phyloP scores from a whole-genome alignment of 371 early-diverging fungal genomes.

The Haplosporangium sp. region DNA sequence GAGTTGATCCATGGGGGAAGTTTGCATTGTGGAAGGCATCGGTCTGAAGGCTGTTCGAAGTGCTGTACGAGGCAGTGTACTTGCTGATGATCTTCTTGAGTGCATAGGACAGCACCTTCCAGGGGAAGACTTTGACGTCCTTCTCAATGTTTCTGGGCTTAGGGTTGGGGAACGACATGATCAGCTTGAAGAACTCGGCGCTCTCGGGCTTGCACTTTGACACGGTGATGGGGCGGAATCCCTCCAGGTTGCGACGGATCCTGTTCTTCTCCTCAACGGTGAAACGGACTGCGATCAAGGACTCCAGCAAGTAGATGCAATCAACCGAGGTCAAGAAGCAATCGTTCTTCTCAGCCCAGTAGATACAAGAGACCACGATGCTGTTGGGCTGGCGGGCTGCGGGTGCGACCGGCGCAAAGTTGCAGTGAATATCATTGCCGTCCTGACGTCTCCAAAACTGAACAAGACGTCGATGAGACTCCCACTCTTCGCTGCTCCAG shows the following conservation, averaged over 20 bases:
- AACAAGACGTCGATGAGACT: conserved; percentile 74
- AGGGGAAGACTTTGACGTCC: conserved; percentile 86
- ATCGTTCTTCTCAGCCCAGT: conserved; percentile 80
- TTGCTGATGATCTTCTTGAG: conserved; percentile 83
- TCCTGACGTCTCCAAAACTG: conserved; percentile 78
- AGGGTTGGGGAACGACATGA: conserved; percentile 87
- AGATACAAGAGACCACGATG: conserved; percentile 85
- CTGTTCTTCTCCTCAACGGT: conserved; percentile 89
- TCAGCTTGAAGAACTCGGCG: conserved; percentile 81
- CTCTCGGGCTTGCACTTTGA: conserved; percentile 81
- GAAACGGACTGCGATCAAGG: conserved; percentile 80
- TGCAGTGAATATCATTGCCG: conserved; percentile 69
- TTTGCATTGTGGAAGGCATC: conserved; percentile 58
- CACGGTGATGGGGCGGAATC: conserved; percentile 83
- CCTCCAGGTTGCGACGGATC: conserved; percentile 87
- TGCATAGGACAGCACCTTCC: conserved; percentile 73
- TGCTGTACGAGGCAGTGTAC: conserved; percentile 65
- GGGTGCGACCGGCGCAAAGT: conserved; percentile 67
- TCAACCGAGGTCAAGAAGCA: conserved; percentile 87
- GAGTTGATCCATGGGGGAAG: conserved; percentile 54
- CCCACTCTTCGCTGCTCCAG: conserved; percentile 74
- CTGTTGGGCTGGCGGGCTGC: conserved; percentile 67
- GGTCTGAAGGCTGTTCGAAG: conserved; percentile 60
- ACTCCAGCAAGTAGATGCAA: conserved; percentile 82
- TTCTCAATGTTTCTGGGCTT: conserved; percentile 90